Evolutionary conservation across 345 rosid genomes (phyloP), one percentile per base, ranked within the genome.

Genomic region (Camelina laxa): DNA sequence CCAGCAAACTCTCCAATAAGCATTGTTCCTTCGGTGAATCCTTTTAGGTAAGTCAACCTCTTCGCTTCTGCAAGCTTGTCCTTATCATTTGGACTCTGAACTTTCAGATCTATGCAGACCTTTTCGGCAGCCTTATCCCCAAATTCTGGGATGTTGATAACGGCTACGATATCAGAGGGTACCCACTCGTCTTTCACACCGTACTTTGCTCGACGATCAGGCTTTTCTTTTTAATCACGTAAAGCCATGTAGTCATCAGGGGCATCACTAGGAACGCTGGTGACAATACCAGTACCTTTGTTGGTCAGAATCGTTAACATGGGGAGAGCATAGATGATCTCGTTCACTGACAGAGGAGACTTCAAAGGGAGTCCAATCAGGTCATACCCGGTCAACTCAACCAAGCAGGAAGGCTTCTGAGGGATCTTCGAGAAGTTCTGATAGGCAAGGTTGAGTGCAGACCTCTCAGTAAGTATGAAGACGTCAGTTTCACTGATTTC

Each of bases 211-310:
- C 95, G 84, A 16, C 88, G 65, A 74, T 88, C 97, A 62, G 91
- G 95, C 76, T 91, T 94, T 66, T 84, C 84, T 73, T 85, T 89
- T 81, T 91, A 77, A 80, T 86, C 97, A 60, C 87, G 90, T 74
- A 94, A 59, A 7, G 92, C 87, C 89, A 91, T 91, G 81, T 86
- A 88, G 79, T 94, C 97, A 75, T 94, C 97, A 15, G 98, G 98
- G 53, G 97, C 86, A 84, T 94, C 98, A 76, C 97, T 94, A 75
- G 98, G 97, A 31, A 94, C 98, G 69, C 97, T 85, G 49, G 97
- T 91, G 61, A 94, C 96, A 5, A 94, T 90, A 65, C 98, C 97
- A 0, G 96, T 94, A 69, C 98, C 98, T 80, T 94, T 91, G 81
- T 91, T 97, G 15, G 87, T 91, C 49, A 94, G 86, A 82, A 94